These are phyloP conservation scores for Purpureocillium takamizusanense DNA, from an alignment of 2,329 filamentous ascomycete species.

Conservation along the genomic window DNA sequence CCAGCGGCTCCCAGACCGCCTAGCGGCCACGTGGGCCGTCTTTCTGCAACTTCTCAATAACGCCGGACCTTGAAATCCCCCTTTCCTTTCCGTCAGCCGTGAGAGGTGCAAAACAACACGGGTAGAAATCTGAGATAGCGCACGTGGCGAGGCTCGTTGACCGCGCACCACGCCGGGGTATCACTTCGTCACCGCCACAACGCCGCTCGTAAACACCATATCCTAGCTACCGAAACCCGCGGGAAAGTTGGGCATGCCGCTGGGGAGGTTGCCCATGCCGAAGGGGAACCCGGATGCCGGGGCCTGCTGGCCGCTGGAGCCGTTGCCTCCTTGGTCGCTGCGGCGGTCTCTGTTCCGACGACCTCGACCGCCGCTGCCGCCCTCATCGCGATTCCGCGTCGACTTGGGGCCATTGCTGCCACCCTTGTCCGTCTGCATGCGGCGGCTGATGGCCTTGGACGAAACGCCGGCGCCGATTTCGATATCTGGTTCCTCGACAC, in stretches of 20 bases:
- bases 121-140: too few relatives aligned
- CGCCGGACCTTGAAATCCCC: too few relatives aligned
- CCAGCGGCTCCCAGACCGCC: too few relatives aligned
- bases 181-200: slow-evolving; percentile 1
- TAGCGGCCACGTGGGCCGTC: too few relatives aligned
- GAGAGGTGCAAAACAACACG: too few relatives aligned
- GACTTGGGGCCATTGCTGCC: slow-evolving; percentile 58
- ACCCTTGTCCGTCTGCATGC: slow-evolving; percentile 61
- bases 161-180: background rate
- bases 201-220: background rate
- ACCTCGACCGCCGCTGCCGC: slow-evolving; percentile 20
- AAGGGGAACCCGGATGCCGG: slow-evolving; percentile 24
- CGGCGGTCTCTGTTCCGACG: slow-evolving; percentile 17
- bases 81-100: too few relatives aligned
- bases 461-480: slow-evolving; percentile 97
- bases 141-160: too few relatives aligned
- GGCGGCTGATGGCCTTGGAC: slow-evolving; percentile 71
- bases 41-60: too few relatives aligned
- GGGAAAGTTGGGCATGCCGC: slow-evolving; percentile 33
- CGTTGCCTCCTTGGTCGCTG: slow-evolving; percentile 11
- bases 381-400: slow-evolving; percentile 35
- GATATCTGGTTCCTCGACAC: slow-evolving; percentile 95
- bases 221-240: slow-evolving; percentile 26
- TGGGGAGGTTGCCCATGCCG: slow-evolving; percentile 29
- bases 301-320: slow-evolving; percentile 9